A percentile compares a stretch with the other conserved stretches of the same genome.
Conservation (phyloP, 495 filamentous ascomycete species). For the Aspergillus carlsbadensis region DNA sequence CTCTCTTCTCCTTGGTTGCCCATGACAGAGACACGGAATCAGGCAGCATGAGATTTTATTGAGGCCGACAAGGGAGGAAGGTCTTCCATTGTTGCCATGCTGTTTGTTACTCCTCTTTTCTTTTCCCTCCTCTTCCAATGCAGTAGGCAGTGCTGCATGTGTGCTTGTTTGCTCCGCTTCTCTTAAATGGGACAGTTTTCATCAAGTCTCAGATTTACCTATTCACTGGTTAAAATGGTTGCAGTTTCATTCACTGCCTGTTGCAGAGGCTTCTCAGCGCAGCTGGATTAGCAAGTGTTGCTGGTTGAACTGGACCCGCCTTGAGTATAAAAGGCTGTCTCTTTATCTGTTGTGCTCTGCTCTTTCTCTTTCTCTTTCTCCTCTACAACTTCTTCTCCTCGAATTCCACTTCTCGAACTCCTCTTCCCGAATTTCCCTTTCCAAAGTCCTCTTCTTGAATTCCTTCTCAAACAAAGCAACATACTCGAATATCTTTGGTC, state of each 20-base stretch:
- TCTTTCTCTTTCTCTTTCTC: not conserved
- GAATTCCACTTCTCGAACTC: not conserved
- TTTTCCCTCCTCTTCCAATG: not conserved
- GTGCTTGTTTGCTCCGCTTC: not conserved
- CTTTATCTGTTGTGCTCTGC: not conserved
- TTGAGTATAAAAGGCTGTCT: not conserved
- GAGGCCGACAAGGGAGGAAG: not conserved
- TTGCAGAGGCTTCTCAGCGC: not conserved
- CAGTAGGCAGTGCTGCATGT: not conserved
- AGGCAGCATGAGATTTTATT: not conserved
- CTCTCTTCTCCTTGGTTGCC: not conserved
- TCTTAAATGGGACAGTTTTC: not conserved
- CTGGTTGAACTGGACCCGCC: not conserved
- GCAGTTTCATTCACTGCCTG: not conserved
- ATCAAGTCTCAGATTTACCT: not conserved
- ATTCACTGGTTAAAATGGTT: not conserved
- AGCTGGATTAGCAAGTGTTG: not conserved
- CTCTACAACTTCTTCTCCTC: not conserved
- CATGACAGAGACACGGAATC: not conserved
- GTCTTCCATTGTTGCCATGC: not conserved
- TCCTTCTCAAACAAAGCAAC: not conserved
- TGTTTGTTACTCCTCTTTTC: constrained; percentile 3
- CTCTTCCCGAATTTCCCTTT: not conserved
- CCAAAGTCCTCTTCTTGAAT: not conserved
- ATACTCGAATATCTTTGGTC: not conserved